Evolutionary conservation across 495 filamentous ascomycete species (phyloP).

Genomic region (Penicillium lividum): DNA sequence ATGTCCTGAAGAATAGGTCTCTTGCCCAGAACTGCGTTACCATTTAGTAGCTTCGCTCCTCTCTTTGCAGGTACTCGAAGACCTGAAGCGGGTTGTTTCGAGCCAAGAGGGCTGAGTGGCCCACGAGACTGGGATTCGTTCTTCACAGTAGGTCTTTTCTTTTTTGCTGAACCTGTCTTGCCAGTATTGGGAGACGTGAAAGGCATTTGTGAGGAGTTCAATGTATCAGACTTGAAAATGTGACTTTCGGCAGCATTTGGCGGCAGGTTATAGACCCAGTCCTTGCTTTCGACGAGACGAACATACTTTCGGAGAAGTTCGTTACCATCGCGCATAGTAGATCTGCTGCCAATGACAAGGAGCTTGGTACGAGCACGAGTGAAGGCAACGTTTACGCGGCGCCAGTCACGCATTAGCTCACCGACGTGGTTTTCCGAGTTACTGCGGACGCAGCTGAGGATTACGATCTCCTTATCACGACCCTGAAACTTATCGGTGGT

Average conservation of each 20-base stretch:
- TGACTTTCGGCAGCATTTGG: slow-evolving; percentile 65
- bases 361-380: slow-evolving; percentile 90
- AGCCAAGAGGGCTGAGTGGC: slow-evolving; percentile 41
- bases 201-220: slow-evolving; percentile 23
- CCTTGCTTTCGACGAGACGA: slow-evolving; percentile 66
- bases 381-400: slow-evolving; percentile 92
- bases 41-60: slow-evolving; percentile 39
- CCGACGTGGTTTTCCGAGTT: slow-evolving; percentile 80
- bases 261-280: slow-evolving; percentile 76
- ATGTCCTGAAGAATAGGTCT: slow-evolving; percentile 56
- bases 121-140: slow-evolving; percentile 23
- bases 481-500: slow-evolving; percentile 97
- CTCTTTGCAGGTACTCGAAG: slow-evolving; percentile 41
- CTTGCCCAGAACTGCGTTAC: slow-evolving; percentile 38
- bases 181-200: slow-evolving; percentile 17
- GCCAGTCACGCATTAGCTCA: slow-evolving; percentile 87
- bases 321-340: slow-evolving; percentile 69
- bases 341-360: slow-evolving; percentile 77
- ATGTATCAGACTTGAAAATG: slow-evolving; percentile 50
- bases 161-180: slow-evolving; percentile 9
- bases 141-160: slow-evolving; percentile 21
- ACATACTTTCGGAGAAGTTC: slow-evolving; percentile 78
- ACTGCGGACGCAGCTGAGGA: slow-evolving; percentile 82
- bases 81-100: slow-evolving; percentile 21
- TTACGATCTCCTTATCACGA: slow-evolving; percentile 87